Conservation (phyloP, 441 rosid species). For the Gossypium aridum region DNA sequence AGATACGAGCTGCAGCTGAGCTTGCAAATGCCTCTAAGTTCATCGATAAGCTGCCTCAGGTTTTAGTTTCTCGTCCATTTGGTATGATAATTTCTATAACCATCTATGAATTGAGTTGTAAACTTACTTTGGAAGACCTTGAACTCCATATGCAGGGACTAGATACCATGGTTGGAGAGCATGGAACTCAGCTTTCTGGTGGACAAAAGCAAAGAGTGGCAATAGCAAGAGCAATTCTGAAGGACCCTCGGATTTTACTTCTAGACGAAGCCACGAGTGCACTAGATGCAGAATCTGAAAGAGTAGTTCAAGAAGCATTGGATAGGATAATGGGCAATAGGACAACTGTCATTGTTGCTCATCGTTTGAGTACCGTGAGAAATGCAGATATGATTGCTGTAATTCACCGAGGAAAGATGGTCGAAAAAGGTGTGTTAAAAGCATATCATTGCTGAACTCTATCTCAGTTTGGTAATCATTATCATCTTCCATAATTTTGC, state of each 20-base stretch:
- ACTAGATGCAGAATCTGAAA: slow-evolving; percentile 71
- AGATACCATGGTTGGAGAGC: slow-evolving; percentile 85
- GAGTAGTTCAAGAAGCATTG: slow-evolving; percentile 70
- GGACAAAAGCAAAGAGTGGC: slow-evolving; percentile 88
- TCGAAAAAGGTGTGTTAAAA: slow-evolving; percentile 52
- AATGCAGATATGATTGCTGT: slow-evolving; percentile 67
- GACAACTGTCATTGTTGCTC: slow-evolving; percentile 73
- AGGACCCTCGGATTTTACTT: slow-evolving; percentile 62
- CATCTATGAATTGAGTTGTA: background rate
- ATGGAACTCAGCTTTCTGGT: slow-evolving; percentile 75
- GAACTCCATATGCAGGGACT: slow-evolving; percentile 38
- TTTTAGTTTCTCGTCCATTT: slow-evolving; percentile 4
- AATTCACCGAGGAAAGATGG: slow-evolving; percentile 57
- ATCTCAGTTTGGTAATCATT: background rate
- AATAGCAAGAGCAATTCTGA: slow-evolving; percentile 74
- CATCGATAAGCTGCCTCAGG: slow-evolving; percentile 78
- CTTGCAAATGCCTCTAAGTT: slow-evolving; percentile 83
- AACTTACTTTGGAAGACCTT: background rate
- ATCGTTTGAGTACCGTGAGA: slow-evolving; percentile 60
- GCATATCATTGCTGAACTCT: background rate
- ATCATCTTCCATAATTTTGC: background rate
- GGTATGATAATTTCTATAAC: background rate
- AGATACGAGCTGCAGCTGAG: slow-evolving; percentile 60
- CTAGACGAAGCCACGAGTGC: slow-evolving; percentile 87
- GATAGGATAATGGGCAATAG: slow-evolving; percentile 71